Evolutionary conservation across 495 filamentous ascomycete species (phyloP), one percentile per base, ranked within the genome.

Genomic region (Hypoxylon lenormandii): DNA sequence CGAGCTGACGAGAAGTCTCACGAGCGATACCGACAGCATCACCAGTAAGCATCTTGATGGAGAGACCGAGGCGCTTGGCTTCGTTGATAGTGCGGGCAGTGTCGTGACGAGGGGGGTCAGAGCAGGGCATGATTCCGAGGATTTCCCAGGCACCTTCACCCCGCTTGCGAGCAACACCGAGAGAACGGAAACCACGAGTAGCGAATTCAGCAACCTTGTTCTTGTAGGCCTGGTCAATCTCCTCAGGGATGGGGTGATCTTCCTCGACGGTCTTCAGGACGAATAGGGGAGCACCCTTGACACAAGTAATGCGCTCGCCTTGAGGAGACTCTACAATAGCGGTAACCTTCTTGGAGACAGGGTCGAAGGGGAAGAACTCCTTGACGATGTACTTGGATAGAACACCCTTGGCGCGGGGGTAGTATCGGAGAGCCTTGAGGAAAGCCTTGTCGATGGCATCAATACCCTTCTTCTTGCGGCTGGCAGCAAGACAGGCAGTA

Each of bases 11-110:
- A 37, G 91, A 94, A 69, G 92, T 96, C 78, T 96, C 93, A 79
- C 90, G 87, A 74, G 93, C 93, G 79, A 96, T 96, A 79, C 91
- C 93, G 73, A 96, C 92, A 55, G 93, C 91, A 80, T 97, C 93
- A 84, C 93, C 93, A 78, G 93, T 97, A 81, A 97, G 88, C 92
- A 97, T 97, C 84, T 96, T 97, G 80, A 97, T 92, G 60, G 88
- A 90, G 45, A 97, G 83, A 80, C 93, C 93, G 53, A 97, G 87
- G 59, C 83, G 84, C 83, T 94, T 91, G 72, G 93, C 93, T 82
- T 97, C 93, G 74, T 89, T 87, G 80, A 97, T 91, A 62, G 93
- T 96, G 77, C 91, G 90, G 66, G 91, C 91, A 72, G 92, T 96
- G 77, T 96, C 93, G 81, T 95, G 87, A 73, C 93, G 91, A 64